Percentiles rank a stretch among this genome's conserved stretches.
Conservation (phyloP, 208 protist species). For the Wallacemonas sp. region DNA sequence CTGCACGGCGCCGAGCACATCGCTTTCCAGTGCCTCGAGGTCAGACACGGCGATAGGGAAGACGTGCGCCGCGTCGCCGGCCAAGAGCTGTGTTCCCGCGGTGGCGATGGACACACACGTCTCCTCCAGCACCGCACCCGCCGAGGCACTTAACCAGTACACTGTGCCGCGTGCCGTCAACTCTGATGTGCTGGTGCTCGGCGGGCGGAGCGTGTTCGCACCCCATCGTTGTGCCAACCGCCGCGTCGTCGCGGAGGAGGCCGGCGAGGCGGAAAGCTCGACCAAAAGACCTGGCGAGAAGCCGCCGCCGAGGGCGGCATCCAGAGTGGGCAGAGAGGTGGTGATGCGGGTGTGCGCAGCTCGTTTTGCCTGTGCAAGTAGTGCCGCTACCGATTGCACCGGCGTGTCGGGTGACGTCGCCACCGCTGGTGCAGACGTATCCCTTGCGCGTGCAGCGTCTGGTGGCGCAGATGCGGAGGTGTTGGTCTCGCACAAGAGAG, state of each 20-base stretch:
- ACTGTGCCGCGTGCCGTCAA: not conserved
- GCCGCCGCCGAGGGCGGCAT: constrained; percentile 40
- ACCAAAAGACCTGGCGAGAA: constrained; percentile 42
- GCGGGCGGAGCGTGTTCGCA: not conserved
- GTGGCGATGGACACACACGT: not conserved
- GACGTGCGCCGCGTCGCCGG: too few species aligned
- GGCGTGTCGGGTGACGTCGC: too few species aligned
- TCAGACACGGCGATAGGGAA: not conserved
- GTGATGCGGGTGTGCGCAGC: constrained; percentile 11
- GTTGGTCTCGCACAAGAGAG: not conserved
- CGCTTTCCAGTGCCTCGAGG: not conserved
- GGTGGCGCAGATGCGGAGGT: too few species aligned
- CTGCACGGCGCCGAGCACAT: not conserved
- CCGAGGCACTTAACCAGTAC: not conserved
- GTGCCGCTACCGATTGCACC: constrained; percentile 9
- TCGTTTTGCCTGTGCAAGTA: not conserved
- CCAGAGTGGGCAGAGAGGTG: constrained; percentile 44
- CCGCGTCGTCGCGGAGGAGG: constrained; percentile 30
- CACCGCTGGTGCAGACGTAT: too few species aligned
- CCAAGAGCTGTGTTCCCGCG: too few species aligned
- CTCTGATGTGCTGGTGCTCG: too few species aligned
- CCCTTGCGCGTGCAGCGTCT: too few species aligned
- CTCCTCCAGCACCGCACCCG: not conserved
- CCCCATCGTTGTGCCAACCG: constrained; percentile 24
- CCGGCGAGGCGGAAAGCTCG: constrained; percentile 45